A percentile compares a stretch with the other conserved stretches of the same genome.
Evolutionary conservation across 805 yeast species (phyloP).

Genomic region (Metschnikowia arizonensis): DNA sequence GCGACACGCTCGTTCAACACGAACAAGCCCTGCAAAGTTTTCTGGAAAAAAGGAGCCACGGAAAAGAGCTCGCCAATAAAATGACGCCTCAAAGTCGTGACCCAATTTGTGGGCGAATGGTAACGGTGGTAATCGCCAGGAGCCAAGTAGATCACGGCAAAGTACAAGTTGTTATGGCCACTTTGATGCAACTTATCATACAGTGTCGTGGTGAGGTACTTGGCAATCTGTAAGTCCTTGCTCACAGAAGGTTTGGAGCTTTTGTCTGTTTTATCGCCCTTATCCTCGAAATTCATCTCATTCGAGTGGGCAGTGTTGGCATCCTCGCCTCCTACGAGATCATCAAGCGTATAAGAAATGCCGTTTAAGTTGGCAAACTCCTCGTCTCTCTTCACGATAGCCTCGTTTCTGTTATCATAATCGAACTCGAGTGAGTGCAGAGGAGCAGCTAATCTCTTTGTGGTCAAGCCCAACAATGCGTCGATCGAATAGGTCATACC

Average conservation of each 20-base stretch:
- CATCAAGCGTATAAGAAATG: conserved; percentile 65
- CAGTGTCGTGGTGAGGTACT: conserved; percentile 36
- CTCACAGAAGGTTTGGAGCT: conserved; percentile 30
- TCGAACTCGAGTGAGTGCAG: conserved; percentile 46
- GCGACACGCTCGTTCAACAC: conserved; percentile 95
- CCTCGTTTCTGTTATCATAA: conserved; percentile 37
- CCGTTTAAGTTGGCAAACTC: conserved; percentile 80
- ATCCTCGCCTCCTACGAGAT: conserved; percentile 55
- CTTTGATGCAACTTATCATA: conserved; percentile 28
- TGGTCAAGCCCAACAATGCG: conserved; percentile 71
- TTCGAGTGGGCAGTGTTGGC: conserved; percentile 42
- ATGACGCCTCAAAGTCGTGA: conserved; percentile 86
- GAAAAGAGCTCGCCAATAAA: conserved; percentile 93
- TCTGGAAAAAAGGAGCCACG: conserved; percentile 95
- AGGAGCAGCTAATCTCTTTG: conserved; percentile 51
- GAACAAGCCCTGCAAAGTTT: conserved; percentile 78
- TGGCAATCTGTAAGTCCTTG: conserved; percentile 38
- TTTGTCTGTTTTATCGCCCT: conserved; percentile 61
- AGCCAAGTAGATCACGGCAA: conserved; percentile 89
- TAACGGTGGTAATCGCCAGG: conserved; percentile 98
- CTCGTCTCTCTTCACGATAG: conserved; percentile 49
- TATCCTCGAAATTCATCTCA: conserved; percentile 49
- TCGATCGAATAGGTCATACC: conserved; percentile 91
- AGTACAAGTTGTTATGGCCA: conserved; percentile 59
- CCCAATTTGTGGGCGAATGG: conserved; percentile 97